phyloP scores from a whole-genome alignment of 306 rosid species.

The Vicia sativa region DNA sequence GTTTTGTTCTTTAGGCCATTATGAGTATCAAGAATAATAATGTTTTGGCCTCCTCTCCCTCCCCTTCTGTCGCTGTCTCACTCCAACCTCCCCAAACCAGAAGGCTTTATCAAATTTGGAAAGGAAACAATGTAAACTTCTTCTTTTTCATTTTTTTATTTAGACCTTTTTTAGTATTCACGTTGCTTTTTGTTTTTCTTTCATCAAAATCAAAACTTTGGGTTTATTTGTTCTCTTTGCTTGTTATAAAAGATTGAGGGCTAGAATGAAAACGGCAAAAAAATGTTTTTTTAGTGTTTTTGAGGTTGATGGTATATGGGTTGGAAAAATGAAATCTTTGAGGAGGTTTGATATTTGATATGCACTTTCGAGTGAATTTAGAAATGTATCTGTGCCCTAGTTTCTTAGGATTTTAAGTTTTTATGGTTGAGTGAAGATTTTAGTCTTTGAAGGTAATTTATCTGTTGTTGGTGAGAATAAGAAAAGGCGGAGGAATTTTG shows the following conservation, averaged over 20 bases:
- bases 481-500: neutral
- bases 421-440: slow-evolving; percentile 2
- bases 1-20: neutral
- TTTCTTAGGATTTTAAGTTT: slow-evolving; percentile 10
- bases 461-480: neutral
- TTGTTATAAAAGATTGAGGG: neutral
- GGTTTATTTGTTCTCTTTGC: neutral
- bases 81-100: slow-evolving; percentile 32
- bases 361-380: neutral
- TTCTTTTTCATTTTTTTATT: neutral
- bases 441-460: slow-evolving; percentile 6
- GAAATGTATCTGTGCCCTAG: neutral
- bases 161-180: slow-evolving; percentile 3
- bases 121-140: slow-evolving; percentile 68
- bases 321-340: neutral
- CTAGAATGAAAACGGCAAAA: neutral
- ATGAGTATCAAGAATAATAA: slow-evolving; percentile 21
- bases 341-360: neutral
- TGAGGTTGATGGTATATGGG: slow-evolving; percentile 3
- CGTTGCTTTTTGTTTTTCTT: neutral
- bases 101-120: slow-evolving; percentile 70
- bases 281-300: neutral
- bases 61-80: slow-evolving; percentile 39
- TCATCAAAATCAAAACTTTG: slow-evolving; percentile 17
- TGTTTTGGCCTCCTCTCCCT: slow-evolving; percentile 43